phyloP scores from a whole-genome alignment of 140 eudicot genomes.

The Ambrosia hybrid region DNA sequence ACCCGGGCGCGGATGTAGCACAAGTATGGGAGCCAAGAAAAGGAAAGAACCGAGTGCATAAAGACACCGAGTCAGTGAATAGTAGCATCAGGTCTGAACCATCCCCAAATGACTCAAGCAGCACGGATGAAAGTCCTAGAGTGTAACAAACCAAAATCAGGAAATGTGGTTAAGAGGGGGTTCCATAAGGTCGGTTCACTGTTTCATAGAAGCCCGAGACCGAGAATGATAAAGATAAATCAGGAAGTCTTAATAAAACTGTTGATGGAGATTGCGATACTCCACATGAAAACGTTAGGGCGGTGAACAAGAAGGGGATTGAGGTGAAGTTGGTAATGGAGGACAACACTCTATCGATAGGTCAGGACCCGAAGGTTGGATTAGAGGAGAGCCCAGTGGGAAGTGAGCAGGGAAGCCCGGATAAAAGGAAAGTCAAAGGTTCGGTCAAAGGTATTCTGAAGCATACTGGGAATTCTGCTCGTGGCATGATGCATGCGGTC shows the following conservation, averaged over 20 bases:
- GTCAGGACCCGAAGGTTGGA: constrained; percentile 25
- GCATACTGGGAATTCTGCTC: constrained; percentile 16
- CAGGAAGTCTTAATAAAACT: constrained; percentile 13
- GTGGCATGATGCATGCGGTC: constrained; percentile 17
- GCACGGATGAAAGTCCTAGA: constrained; percentile 62
- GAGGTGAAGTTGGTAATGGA: constrained; percentile 51
- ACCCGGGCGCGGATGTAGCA: constrained; percentile 73
- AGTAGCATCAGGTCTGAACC: constrained; percentile 36
- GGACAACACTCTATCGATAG: constrained; percentile 11
- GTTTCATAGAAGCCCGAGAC: constrained; percentile 49
- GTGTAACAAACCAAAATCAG: constrained; percentile 35
- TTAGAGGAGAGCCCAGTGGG: constrained; percentile 43
- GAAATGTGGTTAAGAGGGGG: constrained; percentile 50
- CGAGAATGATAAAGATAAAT: constrained; percentile 20
- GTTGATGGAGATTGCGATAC: constrained; percentile 32
- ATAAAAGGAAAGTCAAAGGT: constrained; percentile 43
- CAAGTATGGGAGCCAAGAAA: constrained; percentile 84
- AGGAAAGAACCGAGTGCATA: constrained; percentile 47
- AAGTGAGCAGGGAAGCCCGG: constrained; percentile 45
- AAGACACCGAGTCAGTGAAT: constrained; percentile 23
- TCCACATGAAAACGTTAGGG: constrained; percentile 39
- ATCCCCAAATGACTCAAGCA: constrained; percentile 45
- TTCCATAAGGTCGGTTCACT: constrained; percentile 50
- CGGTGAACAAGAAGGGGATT: constrained; percentile 39
- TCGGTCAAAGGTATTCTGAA: constrained; percentile 66